Percentiles rank a stretch among this genome's conserved stretches.
phyloP scores from a whole-genome alignment of 257 asterid genomes.

The Fraxinus cuspidata region DNA sequence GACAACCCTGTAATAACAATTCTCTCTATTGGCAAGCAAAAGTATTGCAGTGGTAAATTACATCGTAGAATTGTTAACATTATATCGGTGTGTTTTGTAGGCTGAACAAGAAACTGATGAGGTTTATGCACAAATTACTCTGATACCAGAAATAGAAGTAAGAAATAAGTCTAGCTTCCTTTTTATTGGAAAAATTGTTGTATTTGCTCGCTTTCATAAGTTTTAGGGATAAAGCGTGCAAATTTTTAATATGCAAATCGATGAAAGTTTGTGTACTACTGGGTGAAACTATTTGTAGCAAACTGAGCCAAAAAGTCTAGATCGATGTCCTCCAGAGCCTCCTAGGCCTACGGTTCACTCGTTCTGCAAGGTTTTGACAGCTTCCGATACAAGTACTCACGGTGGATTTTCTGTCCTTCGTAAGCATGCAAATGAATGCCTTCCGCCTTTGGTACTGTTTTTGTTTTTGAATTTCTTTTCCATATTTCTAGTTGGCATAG shows the following conservation, averaged over 20 bases:
- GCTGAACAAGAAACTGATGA: constrained; percentile 58
- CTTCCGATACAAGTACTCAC: constrained; percentile 62
- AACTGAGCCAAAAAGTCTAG: constrained; percentile 43
- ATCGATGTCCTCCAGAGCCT: constrained; percentile 26
- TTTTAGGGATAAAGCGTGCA: neutral
- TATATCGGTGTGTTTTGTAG: constrained; percentile 24
- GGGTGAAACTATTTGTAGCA: constrained; percentile 29
- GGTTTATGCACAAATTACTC: constrained; percentile 53
- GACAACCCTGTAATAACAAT: neutral
- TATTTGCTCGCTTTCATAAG: neutral
- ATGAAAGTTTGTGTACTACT: neutral
- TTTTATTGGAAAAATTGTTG: neutral
- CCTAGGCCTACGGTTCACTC: constrained; percentile 36
- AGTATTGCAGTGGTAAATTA: neutral
- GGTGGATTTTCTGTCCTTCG: constrained; percentile 60
- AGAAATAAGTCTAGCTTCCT: constrained; percentile 10
- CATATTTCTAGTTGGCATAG: neutral
- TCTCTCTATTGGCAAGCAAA: neutral
- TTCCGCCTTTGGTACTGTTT: constrained; percentile 42
- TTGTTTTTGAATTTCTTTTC: neutral
- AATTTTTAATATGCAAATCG: neutral
- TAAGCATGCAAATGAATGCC: constrained; percentile 55
- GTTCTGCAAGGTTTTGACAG: constrained; percentile 54
- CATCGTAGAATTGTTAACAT: neutral
- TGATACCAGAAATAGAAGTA: constrained; percentile 50